Evolutionary conservation across 192 early-diverging fungal genomes (phyloP).

Genomic region (Coemansia sp.): DNA sequence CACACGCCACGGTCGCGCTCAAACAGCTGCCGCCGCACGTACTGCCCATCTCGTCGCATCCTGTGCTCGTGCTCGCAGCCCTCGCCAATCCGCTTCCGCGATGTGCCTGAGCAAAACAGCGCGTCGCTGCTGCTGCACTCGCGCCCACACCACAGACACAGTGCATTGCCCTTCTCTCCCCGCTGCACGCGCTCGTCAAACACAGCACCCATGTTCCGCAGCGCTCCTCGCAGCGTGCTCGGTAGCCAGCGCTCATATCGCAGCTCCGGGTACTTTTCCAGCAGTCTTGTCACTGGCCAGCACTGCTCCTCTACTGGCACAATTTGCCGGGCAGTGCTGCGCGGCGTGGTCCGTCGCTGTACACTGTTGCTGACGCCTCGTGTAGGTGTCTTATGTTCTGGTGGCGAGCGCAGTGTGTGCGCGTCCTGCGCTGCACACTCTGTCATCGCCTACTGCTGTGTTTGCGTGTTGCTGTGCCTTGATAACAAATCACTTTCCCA

Average conservation of each 20-base stretch:
- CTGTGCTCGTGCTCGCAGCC: slow-evolving; percentile 52
- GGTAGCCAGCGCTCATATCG: slow-evolving; percentile 48
- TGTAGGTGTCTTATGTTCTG: neutral
- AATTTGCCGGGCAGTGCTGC: slow-evolving; percentile 21
- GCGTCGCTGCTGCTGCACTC: slow-evolving; percentile 14
- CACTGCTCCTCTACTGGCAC: slow-evolving; percentile 38
- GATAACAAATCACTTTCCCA: no score
- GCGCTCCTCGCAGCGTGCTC: slow-evolving; percentile 16
- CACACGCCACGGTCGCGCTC: slow-evolving; percentile 47
- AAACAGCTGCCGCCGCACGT: slow-evolving; percentile 43
- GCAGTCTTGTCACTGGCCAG: slow-evolving; percentile 37
- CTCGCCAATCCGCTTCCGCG: slow-evolving; percentile 19
- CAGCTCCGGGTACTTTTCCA: slow-evolving; percentile 38
- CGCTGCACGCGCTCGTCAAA: slow-evolving; percentile 42
- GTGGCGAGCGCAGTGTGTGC: neutral
- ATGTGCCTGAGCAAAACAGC: slow-evolving; percentile 23
- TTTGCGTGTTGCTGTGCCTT: no score
- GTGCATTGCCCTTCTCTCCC: slow-evolving; percentile 21
- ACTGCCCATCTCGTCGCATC: slow-evolving; percentile 38
- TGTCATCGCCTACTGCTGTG: no score
- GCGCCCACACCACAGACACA: slow-evolving; percentile 46
- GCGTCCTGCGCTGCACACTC: no score
- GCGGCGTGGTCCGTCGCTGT: slow-evolving; percentile 7
- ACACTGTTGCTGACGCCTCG: neutral
- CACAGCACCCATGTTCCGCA: slow-evolving; percentile 13